Evolutionary conservation across 2,329 filamentous ascomycete genomes (phyloP).

Genomic region (Bipolaris sorokiniana): DNA sequence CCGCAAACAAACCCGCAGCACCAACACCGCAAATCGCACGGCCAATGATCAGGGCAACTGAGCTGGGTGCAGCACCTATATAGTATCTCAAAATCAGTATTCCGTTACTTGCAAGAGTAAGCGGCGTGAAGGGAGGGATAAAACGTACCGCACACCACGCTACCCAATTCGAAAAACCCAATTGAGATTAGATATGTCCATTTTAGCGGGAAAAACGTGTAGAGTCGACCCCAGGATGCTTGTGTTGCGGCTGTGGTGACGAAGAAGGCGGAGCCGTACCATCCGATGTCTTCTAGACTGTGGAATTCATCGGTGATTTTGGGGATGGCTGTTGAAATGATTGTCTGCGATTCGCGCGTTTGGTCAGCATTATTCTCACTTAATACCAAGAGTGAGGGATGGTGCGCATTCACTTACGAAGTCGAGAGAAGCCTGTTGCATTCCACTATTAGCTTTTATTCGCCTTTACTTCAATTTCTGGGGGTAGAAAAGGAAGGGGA

Average conservation of each 20-base stretch:
- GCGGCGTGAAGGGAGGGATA: background rate
- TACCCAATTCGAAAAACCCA: slow-evolving; percentile 6
- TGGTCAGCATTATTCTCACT: background rate
- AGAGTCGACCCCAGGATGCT: slow-evolving; percentile 21
- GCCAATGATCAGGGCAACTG: slow-evolving; percentile 2
- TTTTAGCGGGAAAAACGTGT: slow-evolving; percentile 24
- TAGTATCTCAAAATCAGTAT: background rate
- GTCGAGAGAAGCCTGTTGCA: slow-evolving; percentile 2
- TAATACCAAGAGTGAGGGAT: too few relatives aligned
- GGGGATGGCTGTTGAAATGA: slow-evolving; percentile 42
- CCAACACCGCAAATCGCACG: slow-evolving; percentile 10
- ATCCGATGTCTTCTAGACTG: slow-evolving; percentile 37
- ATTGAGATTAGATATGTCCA: slow-evolving; percentile 16
- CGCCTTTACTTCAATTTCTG: background rate
- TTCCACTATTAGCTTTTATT: background rate
- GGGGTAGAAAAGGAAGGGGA: background rate
- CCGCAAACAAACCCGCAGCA: slow-evolving; percentile 12
- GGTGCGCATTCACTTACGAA: background rate
- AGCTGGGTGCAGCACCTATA: slow-evolving; percentile 4
- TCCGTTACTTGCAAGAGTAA: background rate
- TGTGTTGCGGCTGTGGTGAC: slow-evolving; percentile 21
- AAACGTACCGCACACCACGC: slow-evolving; percentile 4
- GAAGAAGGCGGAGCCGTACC: slow-evolving; percentile 44
- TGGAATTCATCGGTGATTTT: slow-evolving; percentile 42
- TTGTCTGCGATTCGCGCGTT: background rate